phyloP scores from a whole-genome alignment of 2,329 filamentous ascomycete species.

The Emmonsia crescens region DNA sequence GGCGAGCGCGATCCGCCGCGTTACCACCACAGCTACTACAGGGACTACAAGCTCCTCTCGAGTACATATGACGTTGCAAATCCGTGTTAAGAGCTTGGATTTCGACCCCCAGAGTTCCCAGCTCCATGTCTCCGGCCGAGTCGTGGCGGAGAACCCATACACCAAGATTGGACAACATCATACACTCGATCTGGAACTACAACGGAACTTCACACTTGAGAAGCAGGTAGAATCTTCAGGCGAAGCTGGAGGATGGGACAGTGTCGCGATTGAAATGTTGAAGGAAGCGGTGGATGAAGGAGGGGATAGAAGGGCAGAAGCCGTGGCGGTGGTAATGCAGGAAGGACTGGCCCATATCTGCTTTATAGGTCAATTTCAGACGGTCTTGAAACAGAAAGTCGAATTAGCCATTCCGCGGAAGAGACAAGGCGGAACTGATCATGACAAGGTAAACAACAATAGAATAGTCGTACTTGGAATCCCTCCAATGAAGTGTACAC shows the following conservation, averaged over 20 bases:
- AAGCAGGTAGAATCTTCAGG: conserved; percentile 51
- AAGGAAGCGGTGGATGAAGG: conserved; percentile 63
- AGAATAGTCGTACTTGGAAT: background rate
- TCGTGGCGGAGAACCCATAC: conserved; percentile 55
- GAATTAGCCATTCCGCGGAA: conserved; percentile 40
- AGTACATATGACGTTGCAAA: conserved; percentile 53
- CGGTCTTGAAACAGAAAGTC: conserved; percentile 39
- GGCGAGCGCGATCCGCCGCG: conserved; percentile 55
- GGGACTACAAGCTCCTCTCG: conserved; percentile 54
- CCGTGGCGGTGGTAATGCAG: conserved; percentile 88
- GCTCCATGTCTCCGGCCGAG: conserved; percentile 57
- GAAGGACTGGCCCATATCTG: conserved; percentile 50
- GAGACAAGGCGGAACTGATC: conserved; percentile 36
- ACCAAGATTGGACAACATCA: conserved; percentile 59
- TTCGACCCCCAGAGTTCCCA: conserved; percentile 59
- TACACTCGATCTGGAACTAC: conserved; percentile 73
- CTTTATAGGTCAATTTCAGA: conserved; percentile 41
- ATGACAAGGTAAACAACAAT: conserved; percentile 34
- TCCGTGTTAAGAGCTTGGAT: conserved; percentile 55
- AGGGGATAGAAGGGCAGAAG: conserved; percentile 61
- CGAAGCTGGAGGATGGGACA: conserved; percentile 63
- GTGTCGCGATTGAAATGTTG: conserved; percentile 67
- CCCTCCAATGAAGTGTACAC: background rate
- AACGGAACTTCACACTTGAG: conserved; percentile 77
- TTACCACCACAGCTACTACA: conserved; percentile 46